Evolutionary conservation across 768 basidiomycete genomes (phyloP).

Genomic region (Boletus pseudo-olivaceus): DNA sequence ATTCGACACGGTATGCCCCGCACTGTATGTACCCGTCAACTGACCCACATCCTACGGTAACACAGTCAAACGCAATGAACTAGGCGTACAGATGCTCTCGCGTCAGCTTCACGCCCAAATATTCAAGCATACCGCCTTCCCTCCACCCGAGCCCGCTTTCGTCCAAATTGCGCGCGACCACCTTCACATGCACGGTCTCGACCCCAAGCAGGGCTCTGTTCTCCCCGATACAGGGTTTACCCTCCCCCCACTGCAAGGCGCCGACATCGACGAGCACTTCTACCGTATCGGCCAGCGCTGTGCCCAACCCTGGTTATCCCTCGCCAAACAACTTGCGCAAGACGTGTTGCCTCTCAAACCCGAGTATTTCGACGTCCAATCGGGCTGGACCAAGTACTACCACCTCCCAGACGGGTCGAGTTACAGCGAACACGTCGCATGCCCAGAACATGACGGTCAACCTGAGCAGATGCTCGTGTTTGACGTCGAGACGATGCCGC

Average conservation of each 20-base stretch:
- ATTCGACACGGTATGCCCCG: constrained; percentile 9
- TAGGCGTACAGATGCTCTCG: constrained; percentile 93
- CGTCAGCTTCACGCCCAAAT: constrained; percentile 77
- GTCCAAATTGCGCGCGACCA: constrained; percentile 79
- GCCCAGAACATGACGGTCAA: constrained; percentile 58
- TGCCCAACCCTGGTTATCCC: constrained; percentile 73
- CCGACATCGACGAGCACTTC: constrained; percentile 85
- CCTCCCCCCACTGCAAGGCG: constrained; percentile 80
- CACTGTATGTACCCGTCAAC: not conserved
- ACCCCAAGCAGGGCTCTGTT: constrained; percentile 73
- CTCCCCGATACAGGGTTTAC: constrained; percentile 79
- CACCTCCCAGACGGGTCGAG: constrained; percentile 70
- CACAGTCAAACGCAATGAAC: constrained; percentile 70
- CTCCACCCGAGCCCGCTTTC: constrained; percentile 54
- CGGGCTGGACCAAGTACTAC: constrained; percentile 91
- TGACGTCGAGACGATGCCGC: constrained; percentile 92
- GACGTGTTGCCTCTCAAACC: constrained; percentile 60
- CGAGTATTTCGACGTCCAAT: constrained; percentile 46
- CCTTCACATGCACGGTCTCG: constrained; percentile 76
- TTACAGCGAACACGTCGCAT: constrained; percentile 68
- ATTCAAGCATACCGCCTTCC: constrained; percentile 68
- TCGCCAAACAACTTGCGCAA: constrained; percentile 58
- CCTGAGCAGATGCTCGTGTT: constrained; percentile 78
- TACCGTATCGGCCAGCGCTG: constrained; percentile 65
- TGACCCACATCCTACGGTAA: not conserved